A percentile compares a stretch with the other conserved stretches of the same genome.
These are phyloP conservation scores for Hydnum rufescens DNA, from an alignment of 768 basidiomycete genomes.

Conservation along the genomic window DNA sequence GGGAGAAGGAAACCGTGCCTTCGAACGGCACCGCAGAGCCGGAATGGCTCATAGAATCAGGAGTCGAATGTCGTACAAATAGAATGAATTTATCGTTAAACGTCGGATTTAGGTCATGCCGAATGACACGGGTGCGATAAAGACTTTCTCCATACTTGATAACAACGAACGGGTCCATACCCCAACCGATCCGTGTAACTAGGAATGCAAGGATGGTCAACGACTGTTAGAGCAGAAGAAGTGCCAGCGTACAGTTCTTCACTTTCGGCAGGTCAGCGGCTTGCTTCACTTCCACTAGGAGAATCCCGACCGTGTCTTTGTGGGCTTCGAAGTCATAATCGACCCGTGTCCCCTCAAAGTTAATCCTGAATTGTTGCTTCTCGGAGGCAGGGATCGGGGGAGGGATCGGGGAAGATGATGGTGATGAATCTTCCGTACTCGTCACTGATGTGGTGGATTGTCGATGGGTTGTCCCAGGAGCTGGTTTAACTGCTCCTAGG, in stretches of 20 bases:
- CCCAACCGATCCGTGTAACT: neutral
- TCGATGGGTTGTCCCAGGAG: too few relatives aligned
- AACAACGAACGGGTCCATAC: constrained; percentile 7
- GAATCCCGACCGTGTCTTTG: neutral
- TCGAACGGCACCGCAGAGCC: neutral
- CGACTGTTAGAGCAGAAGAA: neutral
- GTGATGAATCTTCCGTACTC: too few relatives aligned
- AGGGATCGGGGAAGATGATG: neutral
- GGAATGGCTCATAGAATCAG: neutral
- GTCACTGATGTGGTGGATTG: too few relatives aligned
- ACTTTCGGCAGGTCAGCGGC: constrained; percentile 6
- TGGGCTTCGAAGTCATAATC: neutral
- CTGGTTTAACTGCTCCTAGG: too few relatives aligned
- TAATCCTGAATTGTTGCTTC: neutral
- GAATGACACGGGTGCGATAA: constrained; percentile 5
- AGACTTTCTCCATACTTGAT: neutral
- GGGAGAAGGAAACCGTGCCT: neutral
- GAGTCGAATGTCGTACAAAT: constrained; percentile 15
- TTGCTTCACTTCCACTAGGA: constrained; percentile 2
- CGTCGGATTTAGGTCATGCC: constrained; percentile 3
- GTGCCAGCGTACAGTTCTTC: neutral
- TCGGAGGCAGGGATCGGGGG: neutral
- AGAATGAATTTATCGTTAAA: constrained; percentile 5
- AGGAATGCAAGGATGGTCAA: neutral
- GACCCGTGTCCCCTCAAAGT: constrained; percentile 4